phyloP scores from a whole-genome alignment of 805 yeast genomes.

The Candida easanensis region DNA sequence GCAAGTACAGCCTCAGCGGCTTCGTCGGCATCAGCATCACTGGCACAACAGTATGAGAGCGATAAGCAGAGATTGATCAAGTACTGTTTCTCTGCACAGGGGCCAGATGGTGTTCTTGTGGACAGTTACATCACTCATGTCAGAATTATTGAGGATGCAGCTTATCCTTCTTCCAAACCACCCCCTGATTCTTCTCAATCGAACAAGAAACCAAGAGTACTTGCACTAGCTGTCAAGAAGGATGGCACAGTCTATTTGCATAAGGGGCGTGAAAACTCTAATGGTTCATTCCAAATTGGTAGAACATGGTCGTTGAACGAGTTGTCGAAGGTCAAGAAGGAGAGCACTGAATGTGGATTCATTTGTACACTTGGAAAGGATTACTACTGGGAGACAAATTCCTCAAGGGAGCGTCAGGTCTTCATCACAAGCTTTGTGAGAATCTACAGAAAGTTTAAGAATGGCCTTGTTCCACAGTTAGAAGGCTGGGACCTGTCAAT shows the following conservation, averaged over 20 bases:
- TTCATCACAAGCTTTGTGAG: constrained; percentile 53
- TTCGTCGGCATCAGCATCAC: constrained; percentile 29
- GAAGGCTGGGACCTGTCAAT: constrained; percentile 47
- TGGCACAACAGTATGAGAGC: constrained; percentile 57
- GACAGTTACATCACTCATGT: constrained; percentile 76
- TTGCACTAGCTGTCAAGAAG: constrained; percentile 55
- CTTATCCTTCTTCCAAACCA: constrained; percentile 66
- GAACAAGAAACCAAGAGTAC: constrained; percentile 59
- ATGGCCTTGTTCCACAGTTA: constrained; percentile 52
- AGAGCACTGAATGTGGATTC: constrained; percentile 53
- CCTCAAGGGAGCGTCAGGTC: constrained; percentile 55
- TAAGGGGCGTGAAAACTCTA: constrained; percentile 79
- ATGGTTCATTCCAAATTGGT: constrained; percentile 81
- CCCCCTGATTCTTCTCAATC: constrained; percentile 47
- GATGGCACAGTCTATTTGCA: constrained; percentile 72
- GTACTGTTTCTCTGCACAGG: constrained; percentile 48
- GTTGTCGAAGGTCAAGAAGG: constrained; percentile 52
- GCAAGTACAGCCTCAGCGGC: constrained; percentile 25
- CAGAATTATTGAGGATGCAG: constrained; percentile 69
- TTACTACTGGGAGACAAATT: constrained; percentile 78
- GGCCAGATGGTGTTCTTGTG: constrained; percentile 38
- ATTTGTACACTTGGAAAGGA: constrained; percentile 63
- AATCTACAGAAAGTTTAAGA: constrained; percentile 52
- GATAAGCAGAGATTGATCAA: constrained; percentile 48
- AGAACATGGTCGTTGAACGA: constrained; percentile 88